Conservation (phyloP, 2,329 filamentous ascomycete species). For the Phialophora verrucosa region DNA sequence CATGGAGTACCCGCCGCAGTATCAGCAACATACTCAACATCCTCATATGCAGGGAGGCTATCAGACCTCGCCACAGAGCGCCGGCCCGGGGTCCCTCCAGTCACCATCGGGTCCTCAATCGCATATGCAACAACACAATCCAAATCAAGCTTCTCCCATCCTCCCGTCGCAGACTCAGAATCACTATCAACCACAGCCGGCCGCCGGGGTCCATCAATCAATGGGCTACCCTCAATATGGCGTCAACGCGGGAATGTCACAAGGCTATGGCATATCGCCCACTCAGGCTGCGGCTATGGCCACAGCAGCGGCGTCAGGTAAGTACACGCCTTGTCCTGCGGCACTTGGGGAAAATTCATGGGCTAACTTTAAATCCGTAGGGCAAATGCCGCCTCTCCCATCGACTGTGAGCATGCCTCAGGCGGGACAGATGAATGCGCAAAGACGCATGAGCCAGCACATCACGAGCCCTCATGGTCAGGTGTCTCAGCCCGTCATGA, state of each 20-base stretch:
- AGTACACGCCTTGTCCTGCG: slow-evolving; percentile 59
- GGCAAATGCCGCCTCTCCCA: slow-evolving; percentile 45
- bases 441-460: slow-evolving; percentile 74
- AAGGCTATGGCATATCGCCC: slow-evolving; percentile 75
- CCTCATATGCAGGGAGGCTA: slow-evolving; percentile 66
- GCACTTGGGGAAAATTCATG: background rate
- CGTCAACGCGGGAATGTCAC: slow-evolving; percentile 74
- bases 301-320: slow-evolving; percentile 87
- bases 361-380: slow-evolving; percentile 31
- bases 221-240: slow-evolving; percentile 84
- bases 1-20: slow-evolving; percentile 79
- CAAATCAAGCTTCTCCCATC: slow-evolving; percentile 77
- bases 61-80: slow-evolving; percentile 63
- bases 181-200: slow-evolving; percentile 70
- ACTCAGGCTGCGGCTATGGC: slow-evolving; percentile 93
- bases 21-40: slow-evolving; percentile 69
- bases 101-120: slow-evolving; percentile 74
- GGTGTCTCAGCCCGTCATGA: slow-evolving; percentile 77
- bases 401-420: slow-evolving; percentile 58
- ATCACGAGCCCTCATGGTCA: slow-evolving; percentile 76
- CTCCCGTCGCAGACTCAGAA: slow-evolving; percentile 72
- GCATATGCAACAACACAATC: slow-evolving; percentile 63
- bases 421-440: slow-evolving; percentile 62
- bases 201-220: slow-evolving; percentile 66
- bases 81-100: slow-evolving; percentile 63